A percentile compares a stretch with the other conserved stretches of the same genome.
Conservation (phyloP, 352 stramenopile species). For the Thraustochytrium striatum region DNA sequence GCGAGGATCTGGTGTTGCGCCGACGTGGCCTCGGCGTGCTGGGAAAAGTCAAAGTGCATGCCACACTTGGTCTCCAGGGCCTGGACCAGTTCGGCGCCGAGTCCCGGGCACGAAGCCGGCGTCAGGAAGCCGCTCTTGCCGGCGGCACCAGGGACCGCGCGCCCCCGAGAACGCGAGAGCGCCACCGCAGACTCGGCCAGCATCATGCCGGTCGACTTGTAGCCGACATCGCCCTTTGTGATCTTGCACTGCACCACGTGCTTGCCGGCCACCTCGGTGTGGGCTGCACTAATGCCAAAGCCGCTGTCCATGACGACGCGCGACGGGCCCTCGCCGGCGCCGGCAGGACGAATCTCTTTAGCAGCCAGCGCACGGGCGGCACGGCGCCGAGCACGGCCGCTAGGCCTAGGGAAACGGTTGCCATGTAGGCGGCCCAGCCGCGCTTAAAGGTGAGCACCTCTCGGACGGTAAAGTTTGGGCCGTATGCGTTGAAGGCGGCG, state of each 20-base stretch:
- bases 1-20: neutral
- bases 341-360: constrained; percentile 4
- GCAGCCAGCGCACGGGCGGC: no score
- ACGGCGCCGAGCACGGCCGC: constrained; percentile 10
- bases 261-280: neutral
- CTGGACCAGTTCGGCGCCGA: neutral
- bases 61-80: neutral
- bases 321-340: constrained; percentile 10
- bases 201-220: constrained; percentile 40
- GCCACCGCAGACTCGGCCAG: constrained; percentile 10
- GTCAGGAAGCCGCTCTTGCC: neutral
- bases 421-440: neutral
- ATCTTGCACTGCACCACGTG: neutral
- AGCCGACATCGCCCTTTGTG: constrained; percentile 2
- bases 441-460: neutral
- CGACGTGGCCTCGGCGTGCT: neutral
- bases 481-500: neutral
- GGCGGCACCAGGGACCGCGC: no score
- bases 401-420: neutral
- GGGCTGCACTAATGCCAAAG: neutral
- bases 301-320: constrained; percentile 2
- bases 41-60: neutral
- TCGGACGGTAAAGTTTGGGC: constrained; percentile 2
- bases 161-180: no score
- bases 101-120: neutral